Evolutionary conservation across 345 rosid genomes (phyloP).

Genomic region (Orychophragmus violaceus): DNA sequence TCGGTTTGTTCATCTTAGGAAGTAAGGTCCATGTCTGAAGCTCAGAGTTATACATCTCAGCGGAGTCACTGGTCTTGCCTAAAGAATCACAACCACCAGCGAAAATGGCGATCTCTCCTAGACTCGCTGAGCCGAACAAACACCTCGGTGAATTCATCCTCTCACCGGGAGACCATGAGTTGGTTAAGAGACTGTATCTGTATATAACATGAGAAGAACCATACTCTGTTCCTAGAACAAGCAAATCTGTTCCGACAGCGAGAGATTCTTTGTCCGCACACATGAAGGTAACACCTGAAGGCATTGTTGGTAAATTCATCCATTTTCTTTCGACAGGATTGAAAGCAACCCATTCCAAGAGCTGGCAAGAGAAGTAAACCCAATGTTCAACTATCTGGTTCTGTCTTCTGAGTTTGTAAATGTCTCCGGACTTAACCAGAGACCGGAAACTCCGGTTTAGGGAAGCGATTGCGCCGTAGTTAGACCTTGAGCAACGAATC

Average conservation of each 20-base stretch:
- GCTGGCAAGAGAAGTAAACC: slow-evolving; percentile 74
- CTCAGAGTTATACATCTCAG: slow-evolving; percentile 63
- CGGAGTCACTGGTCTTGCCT: slow-evolving; percentile 38
- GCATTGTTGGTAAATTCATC: slow-evolving; percentile 62
- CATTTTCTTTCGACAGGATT: slow-evolving; percentile 53
- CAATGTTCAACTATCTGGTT: slow-evolving; percentile 51
- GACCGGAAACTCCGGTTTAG: slow-evolving; percentile 44
- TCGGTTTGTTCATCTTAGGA: slow-evolving; percentile 57
- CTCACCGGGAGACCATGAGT: slow-evolving; percentile 43
- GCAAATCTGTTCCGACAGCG: slow-evolving; percentile 58
- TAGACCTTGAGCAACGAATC: slow-evolving; percentile 52
- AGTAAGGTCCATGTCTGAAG: slow-evolving; percentile 49
- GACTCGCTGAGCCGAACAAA: slow-evolving; percentile 70
- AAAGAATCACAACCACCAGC: slow-evolving; percentile 66
- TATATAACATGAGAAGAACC: slow-evolving; percentile 23
- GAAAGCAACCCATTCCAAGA: slow-evolving; percentile 69
- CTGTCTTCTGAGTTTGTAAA: slow-evolving; percentile 42
- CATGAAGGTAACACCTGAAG: slow-evolving; percentile 40
- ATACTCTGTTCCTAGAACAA: slow-evolving; percentile 52
- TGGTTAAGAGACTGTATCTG: slow-evolving; percentile 43
- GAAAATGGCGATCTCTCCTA: slow-evolving; percentile 54
- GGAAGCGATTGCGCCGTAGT: slow-evolving; percentile 36
- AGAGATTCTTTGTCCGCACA: slow-evolving; percentile 54
- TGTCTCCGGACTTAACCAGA: slow-evolving; percentile 41
- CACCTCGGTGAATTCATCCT: slow-evolving; percentile 54